phyloP scores from a whole-genome alignment of 129 eudicot genomes.

The Apium graveolens region DNA sequence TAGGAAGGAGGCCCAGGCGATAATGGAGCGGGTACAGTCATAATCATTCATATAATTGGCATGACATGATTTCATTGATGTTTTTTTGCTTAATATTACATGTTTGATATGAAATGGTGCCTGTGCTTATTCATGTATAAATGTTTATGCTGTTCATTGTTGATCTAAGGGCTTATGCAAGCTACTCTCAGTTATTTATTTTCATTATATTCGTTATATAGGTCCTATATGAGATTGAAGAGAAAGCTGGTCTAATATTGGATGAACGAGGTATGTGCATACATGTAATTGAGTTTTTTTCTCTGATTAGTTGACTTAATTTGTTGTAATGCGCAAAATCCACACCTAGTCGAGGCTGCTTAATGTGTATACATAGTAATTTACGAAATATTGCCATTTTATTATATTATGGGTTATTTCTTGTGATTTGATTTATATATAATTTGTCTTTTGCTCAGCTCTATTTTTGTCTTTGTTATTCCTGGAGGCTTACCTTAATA shows the following conservation, averaged over 20 bases:
- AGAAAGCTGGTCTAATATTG: constrained; percentile 72
- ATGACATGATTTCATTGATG: not conserved
- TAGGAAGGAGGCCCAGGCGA: constrained; percentile 67
- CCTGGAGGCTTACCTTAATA: not conserved
- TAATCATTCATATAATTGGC: not conserved
- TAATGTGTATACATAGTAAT: not conserved
- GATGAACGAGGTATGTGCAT: constrained; percentile 59
- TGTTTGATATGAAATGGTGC: not conserved
- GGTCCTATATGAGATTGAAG: constrained; percentile 79
- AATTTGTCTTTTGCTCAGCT: not conserved
- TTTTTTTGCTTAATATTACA: not conserved
- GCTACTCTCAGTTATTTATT: not conserved
- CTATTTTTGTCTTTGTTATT: not conserved
- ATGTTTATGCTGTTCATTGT: not conserved
- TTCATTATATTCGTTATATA: not conserved
- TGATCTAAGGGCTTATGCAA: not conserved
- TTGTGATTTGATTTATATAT: not conserved
- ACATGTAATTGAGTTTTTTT: not conserved
- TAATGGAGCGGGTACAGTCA: constrained; percentile 52
- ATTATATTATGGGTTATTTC: not conserved
- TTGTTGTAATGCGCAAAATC: not conserved
- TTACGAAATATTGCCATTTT: not conserved
- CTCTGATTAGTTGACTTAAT: not conserved
- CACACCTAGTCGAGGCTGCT: not conserved
- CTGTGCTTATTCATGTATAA: not conserved